These are phyloP conservation scores for Colletotrichum filicis DNA, from an alignment of 2,329 filamentous ascomycete species.

Conservation along the genomic window DNA sequence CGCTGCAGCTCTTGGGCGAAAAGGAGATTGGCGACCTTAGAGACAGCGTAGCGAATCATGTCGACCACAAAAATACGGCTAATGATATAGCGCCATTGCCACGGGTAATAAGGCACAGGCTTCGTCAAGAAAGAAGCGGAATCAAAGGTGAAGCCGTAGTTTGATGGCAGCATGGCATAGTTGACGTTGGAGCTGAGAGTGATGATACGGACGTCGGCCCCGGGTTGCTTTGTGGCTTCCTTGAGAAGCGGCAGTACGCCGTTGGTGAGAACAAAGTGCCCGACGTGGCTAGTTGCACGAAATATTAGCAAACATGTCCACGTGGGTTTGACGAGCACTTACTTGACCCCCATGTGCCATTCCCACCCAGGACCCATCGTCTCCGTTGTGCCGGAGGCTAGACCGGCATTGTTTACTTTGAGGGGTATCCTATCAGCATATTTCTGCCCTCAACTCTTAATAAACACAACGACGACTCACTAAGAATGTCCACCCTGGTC, in stretches of 20 bases:
- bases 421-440: background rate
- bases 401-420: conserved; percentile 41
- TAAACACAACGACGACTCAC: conserved; percentile 26
- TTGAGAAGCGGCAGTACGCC: conserved; percentile 41
- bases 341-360: conserved; percentile 39
- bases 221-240: conserved; percentile 27
- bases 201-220: conserved; percentile 41
- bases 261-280: conserved; percentile 42
- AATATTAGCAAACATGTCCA: background rate
- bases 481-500: conserved; percentile 40
- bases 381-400: conserved; percentile 11
- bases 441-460: too few species aligned
- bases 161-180: conserved; percentile 33
- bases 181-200: conserved; percentile 38
- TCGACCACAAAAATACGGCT: conserved; percentile 36
- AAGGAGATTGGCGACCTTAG: conserved; percentile 39
- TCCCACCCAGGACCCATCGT: conserved; percentile 38
- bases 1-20: conserved; percentile 40
- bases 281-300: conserved; percentile 38
- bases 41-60: conserved; percentile 39
- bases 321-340: background rate
- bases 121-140: conserved; percentile 25
- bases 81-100: conserved; percentile 23
- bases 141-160: conserved; percentile 38
- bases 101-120: conserved; percentile 31